Conservation (phyloP, 2,329 filamentous ascomycete genomes). For the Diaporthe citrichinensis region DNA sequence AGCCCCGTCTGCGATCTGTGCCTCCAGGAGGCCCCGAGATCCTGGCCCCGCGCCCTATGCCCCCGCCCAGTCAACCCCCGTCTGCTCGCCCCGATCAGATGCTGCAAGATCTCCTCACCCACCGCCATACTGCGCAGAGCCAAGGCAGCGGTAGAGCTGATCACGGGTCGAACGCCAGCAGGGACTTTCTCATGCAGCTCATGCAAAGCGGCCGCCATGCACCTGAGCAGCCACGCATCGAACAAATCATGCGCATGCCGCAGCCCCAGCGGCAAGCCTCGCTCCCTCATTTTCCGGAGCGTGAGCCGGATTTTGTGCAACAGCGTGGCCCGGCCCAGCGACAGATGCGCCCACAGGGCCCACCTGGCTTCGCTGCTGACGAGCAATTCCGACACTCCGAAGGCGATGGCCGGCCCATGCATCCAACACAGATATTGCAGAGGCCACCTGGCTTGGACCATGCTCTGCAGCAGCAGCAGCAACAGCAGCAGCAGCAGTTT, state of each 20-base stretch:
- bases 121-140: constrained; percentile 69
- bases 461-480: constrained; percentile 63
- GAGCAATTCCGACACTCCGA: constrained; percentile 66
- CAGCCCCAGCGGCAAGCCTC: constrained; percentile 66
- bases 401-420: constrained; percentile 62
- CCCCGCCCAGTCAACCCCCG: constrained; percentile 60
- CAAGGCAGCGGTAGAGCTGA: constrained; percentile 64
- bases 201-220: constrained; percentile 74
- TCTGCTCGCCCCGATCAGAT: constrained; percentile 69
- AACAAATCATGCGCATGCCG: constrained; percentile 68
- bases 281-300: constrained; percentile 62
- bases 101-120: constrained; percentile 71
- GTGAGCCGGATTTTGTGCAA: constrained; percentile 63
- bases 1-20: constrained; percentile 57
- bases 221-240: constrained; percentile 65
- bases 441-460: constrained; percentile 73
- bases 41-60: constrained; percentile 62
- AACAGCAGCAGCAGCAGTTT: constrained; percentile 48
- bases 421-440: constrained; percentile 76
- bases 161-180: constrained; percentile 61
- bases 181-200: constrained; percentile 88
- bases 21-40: constrained; percentile 65
- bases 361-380: constrained; percentile 69
- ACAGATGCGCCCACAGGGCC: constrained; percentile 60
- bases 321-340: constrained; percentile 55